phyloP scores from a whole-genome alignment of 495 filamentous ascomycete species.

The Penicillium fimorum region DNA sequence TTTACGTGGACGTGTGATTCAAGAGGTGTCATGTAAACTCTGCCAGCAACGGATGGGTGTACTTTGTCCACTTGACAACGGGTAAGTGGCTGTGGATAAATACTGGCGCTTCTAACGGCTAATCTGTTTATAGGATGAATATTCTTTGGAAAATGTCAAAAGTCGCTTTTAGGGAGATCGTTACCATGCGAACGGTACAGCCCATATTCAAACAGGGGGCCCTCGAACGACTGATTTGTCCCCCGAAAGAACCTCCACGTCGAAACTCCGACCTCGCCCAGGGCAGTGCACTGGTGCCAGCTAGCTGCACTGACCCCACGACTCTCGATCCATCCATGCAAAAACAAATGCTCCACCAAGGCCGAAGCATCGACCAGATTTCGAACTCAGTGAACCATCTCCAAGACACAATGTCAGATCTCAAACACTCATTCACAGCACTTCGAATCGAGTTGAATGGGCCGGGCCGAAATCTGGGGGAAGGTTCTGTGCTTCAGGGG shows the following conservation, averaged over 20 bases:
- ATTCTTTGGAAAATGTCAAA: slow-evolving; percentile 49
- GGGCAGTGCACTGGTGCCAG: slow-evolving; percentile 32
- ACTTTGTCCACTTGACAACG: slow-evolving; percentile 39
- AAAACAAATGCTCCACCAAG: slow-evolving; percentile 44
- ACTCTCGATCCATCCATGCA: slow-evolving; percentile 27
- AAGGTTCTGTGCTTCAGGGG: slow-evolving; percentile 13
- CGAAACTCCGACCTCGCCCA: slow-evolving; percentile 22
- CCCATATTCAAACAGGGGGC: slow-evolving; percentile 40
- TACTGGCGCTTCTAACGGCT: background rate
- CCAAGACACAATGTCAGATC: slow-evolving; percentile 47
- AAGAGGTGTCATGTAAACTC: slow-evolving; percentile 45
- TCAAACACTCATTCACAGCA: slow-evolving; percentile 44
- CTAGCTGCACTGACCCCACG: slow-evolving; percentile 21
- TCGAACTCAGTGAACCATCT: slow-evolving; percentile 46
- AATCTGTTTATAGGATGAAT: slow-evolving; percentile 32
- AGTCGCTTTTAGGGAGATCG: slow-evolving; percentile 45
- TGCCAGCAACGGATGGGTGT: slow-evolving; percentile 47
- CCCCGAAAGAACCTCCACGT: slow-evolving; percentile 26
- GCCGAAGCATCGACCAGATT: slow-evolving; percentile 44
- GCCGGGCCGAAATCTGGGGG: slow-evolving; percentile 23
- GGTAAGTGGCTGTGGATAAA: slow-evolving; percentile 31
- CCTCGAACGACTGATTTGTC: slow-evolving; percentile 31
- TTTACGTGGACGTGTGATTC: slow-evolving; percentile 43
- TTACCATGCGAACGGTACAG: slow-evolving; percentile 46
- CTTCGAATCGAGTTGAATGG: slow-evolving; percentile 45